Evolutionary conservation across 345 rosid genomes (phyloP).

Genomic region (Eucalyptus marginata): DNA sequence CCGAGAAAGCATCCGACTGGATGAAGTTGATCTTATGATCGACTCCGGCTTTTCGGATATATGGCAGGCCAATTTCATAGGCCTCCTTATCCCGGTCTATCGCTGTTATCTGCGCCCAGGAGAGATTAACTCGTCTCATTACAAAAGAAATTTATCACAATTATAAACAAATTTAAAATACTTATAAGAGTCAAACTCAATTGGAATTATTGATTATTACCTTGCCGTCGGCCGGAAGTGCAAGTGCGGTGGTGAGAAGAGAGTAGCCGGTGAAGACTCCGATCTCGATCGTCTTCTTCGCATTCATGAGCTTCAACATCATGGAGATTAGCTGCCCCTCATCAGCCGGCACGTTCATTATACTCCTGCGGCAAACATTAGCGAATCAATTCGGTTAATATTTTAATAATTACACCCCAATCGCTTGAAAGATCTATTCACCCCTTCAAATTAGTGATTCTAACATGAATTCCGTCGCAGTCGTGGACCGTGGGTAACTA

Average conservation of each 20-base stretch:
- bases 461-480: neutral
- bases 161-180: neutral
- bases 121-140: neutral
- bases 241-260: conserved; percentile 44
- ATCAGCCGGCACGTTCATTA: conserved; percentile 36
- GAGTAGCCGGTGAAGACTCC: conserved; percentile 77
- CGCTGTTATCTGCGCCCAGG: conserved; percentile 14
- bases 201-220: neutral
- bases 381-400: too few relatives aligned
- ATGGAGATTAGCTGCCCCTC: conserved; percentile 37
- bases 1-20: conserved; percentile 9
- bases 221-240: conserved; percentile 33
- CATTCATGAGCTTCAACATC: conserved; percentile 38
- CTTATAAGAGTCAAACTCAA: neutral
- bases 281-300: conserved; percentile 44
- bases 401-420: neutral
- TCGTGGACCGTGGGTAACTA: neutral
- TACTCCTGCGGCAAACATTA: conserved; percentile 19
- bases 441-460: neutral
- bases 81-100: conserved; percentile 25
- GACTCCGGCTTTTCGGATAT: conserved; percentile 35
- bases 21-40: conserved; percentile 44
- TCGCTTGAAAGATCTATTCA: neutral
- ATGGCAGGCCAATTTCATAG: conserved; percentile 30
- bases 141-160: neutral